Base-by-base conservation (phyloP, 202 grass and related monocot species). In the Elaeis oleifera region DNA sequence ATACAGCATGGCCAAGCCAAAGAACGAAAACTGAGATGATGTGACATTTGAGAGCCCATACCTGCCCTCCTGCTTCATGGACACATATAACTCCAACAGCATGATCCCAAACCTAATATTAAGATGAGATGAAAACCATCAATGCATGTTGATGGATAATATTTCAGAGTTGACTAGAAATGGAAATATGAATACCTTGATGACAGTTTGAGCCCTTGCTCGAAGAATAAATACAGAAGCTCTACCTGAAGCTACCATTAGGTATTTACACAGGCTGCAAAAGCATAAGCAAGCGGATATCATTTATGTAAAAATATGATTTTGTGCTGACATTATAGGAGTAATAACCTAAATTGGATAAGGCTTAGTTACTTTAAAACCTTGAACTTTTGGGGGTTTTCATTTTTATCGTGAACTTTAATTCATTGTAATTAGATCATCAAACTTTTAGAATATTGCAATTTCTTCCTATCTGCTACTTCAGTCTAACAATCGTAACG, bases 201-300 rank as follows among this genome's bases (percentile, higher is more conserved):
- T 88, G 81, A 76, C 51, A 78, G 79, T 86, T 70, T 85, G 74
- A 25, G 56, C 58, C 58, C 88, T 84, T 31, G 84, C 70, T 68
- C 74, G 71, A 55, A 59, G 80, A 79, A 91, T 71, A 69, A 86
- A 96, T 50, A 86, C 84, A 0, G 84, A 86, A 76, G 81, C 76
- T 76, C 84, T 89, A 61, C 92, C 92, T 19, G 87, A 89, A 61
- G 88, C 88, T 36, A 97, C 88, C 51, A 85, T 86, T 54, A 91
- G 72, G 74, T 91, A 97, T 68, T 89, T 97, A 61, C 92, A 97
- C 74, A 97, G 74, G 71, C 92, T 97, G 81, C 26, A 65, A 74
- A 36, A 26, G 8, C 23, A 67, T 28, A 18, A 54, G 58, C 18
- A 62, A 23, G 50, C 11, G 5, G 50, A 36, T 25, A 29, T 32